Evolutionary conservation across 257 asterid species (phyloP), one percentile per base, ranked within the genome.

Genomic region (Lavandula angustifolia): DNA sequence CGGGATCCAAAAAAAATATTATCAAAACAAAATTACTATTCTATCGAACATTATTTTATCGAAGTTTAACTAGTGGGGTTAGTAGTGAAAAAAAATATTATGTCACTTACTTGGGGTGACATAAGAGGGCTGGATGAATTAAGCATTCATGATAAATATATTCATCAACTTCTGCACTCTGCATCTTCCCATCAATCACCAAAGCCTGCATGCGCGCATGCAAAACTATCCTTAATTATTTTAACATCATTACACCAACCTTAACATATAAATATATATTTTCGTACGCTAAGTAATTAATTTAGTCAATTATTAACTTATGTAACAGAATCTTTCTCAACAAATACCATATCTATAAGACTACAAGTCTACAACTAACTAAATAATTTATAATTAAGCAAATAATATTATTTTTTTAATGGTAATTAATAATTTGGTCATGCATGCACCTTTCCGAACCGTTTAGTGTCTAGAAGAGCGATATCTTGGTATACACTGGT

Each of bases 121-220:
- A 86, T 44, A 92, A 68, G 64, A 92, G 95, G 56, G 98, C 71
- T 40, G 98, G 98, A 78, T 92, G 98, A 72, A 92, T 88, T 73
- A 92, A 84, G 71, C 95, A 92, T 70, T 92, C 98, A 62, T 92
- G 98, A 68, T 92, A 88, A n/a, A 92, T 92, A 71, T 86, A 92
- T 72, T 92, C 98, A 78, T 92, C 96, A 48, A 82, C 78, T 75
- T 92, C 98, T 22, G 98, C 96, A 83, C 98, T 92, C 80, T 92
- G 98, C 98, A 92, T 92, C 88, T 92, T 92, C 65, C 98, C 98
- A 76, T 92, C 98, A 65, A 92, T 88, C 79, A 92, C 96, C 84
- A 92, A 71, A 50, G 81, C 94, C 96, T 91, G 80, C 76, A 65
- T 43, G 59, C 59, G 7, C 3, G 16, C 18, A 50, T 13, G 14